These are phyloP conservation scores for Hanseniaspora singularis DNA, from an alignment of 805 yeast genomes.

Conservation along the genomic window DNA sequence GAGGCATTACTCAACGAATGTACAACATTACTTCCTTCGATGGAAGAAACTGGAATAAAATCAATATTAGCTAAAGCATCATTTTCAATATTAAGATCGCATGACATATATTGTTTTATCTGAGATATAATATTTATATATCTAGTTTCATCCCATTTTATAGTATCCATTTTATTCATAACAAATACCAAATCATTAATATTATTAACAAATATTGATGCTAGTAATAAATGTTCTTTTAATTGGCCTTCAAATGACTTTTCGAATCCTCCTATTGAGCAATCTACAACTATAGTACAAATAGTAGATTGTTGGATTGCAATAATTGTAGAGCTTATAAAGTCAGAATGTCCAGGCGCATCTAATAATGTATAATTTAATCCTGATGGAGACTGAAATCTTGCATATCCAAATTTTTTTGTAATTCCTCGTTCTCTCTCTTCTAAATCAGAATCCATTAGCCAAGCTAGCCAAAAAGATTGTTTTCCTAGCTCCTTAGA, in stretches of 20 bases:
- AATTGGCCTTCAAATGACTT: slow-evolving; percentile 99
- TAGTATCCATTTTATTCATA: slow-evolving; percentile 96
- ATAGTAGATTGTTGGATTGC: slow-evolving; percentile 99
- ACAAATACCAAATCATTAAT: slow-evolving; percentile 82
- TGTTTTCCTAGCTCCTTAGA: slow-evolving; percentile 98
- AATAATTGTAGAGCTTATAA: slow-evolving; percentile 95
- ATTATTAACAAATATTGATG: slow-evolving; percentile 27
- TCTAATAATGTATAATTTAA: slow-evolving; percentile 93
- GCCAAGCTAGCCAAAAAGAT: slow-evolving; percentile 98
- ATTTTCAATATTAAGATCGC: slow-evolving; percentile 47
- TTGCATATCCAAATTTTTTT: slow-evolving; percentile 94
- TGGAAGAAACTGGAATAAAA: slow-evolving; percentile 92
- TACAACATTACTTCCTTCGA: slow-evolving; percentile 78
- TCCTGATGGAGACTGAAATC: slow-evolving; percentile 76
- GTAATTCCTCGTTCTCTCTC: slow-evolving; percentile 98
- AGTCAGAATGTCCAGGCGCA: slow-evolving; percentile 99
- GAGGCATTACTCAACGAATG: slow-evolving; percentile 20
- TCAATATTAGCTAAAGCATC: slow-evolving; percentile 57
- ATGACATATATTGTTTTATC: slow-evolving; percentile 49
- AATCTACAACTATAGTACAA: slow-evolving; percentile 89
- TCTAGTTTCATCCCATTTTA: slow-evolving; percentile 82
- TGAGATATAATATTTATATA: slow-evolving; percentile 82
- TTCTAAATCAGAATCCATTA: slow-evolving; percentile 96
- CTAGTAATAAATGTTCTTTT: slow-evolving; percentile 89
- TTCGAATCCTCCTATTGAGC: slow-evolving; percentile 97